Evolutionary conservation across 2,329 filamentous ascomycete species (phyloP), one percentile per base, ranked within the genome.

Genomic region (Fusarium domesticum): DNA sequence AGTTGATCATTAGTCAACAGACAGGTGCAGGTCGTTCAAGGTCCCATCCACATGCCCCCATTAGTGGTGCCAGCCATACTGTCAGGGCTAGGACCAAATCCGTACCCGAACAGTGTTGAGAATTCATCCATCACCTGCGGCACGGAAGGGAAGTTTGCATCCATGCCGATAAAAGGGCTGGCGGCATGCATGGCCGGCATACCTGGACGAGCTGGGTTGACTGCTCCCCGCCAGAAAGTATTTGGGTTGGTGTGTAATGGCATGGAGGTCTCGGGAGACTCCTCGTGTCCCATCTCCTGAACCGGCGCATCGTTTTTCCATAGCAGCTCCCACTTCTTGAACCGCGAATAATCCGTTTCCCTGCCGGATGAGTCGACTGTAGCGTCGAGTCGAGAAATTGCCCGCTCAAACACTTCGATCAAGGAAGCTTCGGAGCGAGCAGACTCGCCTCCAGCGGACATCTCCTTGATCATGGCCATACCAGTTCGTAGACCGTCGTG

Each of bases 351-450:
- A 18, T 74, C 73, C 4, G 73, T 74, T 46, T 74, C 73, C n/a
- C 64, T 51, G 3, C 55, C 54, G 1, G 67, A 65, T 4, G 63
- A 51, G 33, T 69, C 63, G 35, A 65, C 67, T 39, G 69, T 72
- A 16, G 70, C 62, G 37, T 76, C 71, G 3, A 77, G 64, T 16
- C 73, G 67, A 16, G 64, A 61, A 35, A 70, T 69, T 10, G 75
- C 74, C 34, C 71, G 67, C 45, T 77, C 75, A 18, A 77, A 72
- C 1, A 73, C 71, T 50, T 77, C 75, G 28, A 77, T 75, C 10
- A 77, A 66, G n/a, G 70, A 75, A 6, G 73, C 72, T 35, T 76
- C 74, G 3, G 72, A 76, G n/a, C 71, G 70, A 3, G 74, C 74
- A 8, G 74, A 76, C 18, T 74, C 73, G 17, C 75, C 73, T 2